Percentiles rank a stretch among this genome's conserved stretches.
Evolutionary conservation across 345 rosid species (phyloP).

Genomic region (Balakata baccata): DNA sequence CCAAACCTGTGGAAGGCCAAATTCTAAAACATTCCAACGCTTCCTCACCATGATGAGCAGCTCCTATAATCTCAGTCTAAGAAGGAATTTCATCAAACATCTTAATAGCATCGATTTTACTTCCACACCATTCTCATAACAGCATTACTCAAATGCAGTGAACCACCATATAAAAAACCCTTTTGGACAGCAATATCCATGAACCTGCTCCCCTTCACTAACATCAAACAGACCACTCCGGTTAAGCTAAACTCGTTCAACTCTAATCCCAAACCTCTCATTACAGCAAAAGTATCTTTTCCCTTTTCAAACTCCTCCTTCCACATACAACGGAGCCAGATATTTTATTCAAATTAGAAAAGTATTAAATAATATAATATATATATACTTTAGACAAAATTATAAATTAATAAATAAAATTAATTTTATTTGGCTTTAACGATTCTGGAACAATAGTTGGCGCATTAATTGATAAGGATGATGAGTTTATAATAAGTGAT

Average conservation of each 20-base stretch:
- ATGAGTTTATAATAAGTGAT: no score
- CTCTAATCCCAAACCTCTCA: constrained; percentile 34
- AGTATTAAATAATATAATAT: no score
- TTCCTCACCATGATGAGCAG: constrained; percentile 33
- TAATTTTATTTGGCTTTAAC: no score
- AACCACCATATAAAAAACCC: constrained; percentile 33
- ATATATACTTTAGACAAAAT: no score
- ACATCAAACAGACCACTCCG: constrained; percentile 28
- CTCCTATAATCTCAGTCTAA: constrained; percentile 42
- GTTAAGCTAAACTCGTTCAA: constrained; percentile 43
- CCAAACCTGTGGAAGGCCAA: constrained; percentile 19
- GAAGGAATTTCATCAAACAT: constrained; percentile 46
- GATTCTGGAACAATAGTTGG: no score
- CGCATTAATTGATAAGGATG: no score
- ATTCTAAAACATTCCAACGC: constrained; percentile 29
- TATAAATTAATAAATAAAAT: no score
- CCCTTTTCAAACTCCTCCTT: constrained; percentile 35
- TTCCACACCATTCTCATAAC: constrained; percentile 33
- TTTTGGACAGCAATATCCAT: constrained; percentile 36
- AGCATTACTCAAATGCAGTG: constrained; percentile 40
- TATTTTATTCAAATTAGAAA: no score
- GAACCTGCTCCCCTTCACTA: constrained; percentile 41
- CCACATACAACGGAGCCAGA: no score
- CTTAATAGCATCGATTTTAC: constrained; percentile 26
- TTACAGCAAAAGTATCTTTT: constrained; percentile 26